Evolutionary conservation across 2,329 filamentous ascomycete species (phyloP).

Genomic region (Waltergamsia citrina): DNA sequence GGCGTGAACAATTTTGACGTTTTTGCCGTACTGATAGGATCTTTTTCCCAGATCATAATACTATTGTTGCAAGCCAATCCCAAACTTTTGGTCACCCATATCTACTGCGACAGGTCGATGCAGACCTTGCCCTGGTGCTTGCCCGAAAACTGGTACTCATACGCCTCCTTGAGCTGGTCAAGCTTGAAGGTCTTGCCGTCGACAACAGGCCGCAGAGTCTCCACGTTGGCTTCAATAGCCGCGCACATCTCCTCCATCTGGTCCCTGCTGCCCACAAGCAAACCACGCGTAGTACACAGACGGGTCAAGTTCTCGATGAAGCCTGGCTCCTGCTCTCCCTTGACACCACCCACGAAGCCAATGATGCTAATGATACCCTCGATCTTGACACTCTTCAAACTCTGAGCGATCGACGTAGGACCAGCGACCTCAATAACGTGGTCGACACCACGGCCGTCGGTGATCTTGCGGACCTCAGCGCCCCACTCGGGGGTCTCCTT

Average conservation of each 20-base stretch:
- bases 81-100: background rate
- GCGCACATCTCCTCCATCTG: conserved; percentile 43
- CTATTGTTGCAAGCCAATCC: background rate
- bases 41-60: background rate
- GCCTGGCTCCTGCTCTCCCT: conserved; percentile 14
- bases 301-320: conserved; percentile 21
- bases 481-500: conserved; percentile 34
- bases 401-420: conserved; percentile 31
- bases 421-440: conserved; percentile 39
- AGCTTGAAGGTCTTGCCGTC: conserved; percentile 34
- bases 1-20: background rate
- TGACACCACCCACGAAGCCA: conserved; percentile 22
- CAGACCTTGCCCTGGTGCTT: conserved; percentile 30
- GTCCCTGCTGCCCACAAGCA: conserved; percentile 33
- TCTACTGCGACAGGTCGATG: conserved; percentile 17
- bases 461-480: conserved; percentile 29
- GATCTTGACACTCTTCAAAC: conserved; percentile 31
- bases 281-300: conserved; percentile 31
- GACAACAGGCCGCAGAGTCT: conserved; percentile 33
- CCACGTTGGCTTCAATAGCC: conserved; percentile 35
- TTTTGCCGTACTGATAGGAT: background rate
- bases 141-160: conserved; percentile 26
- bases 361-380: conserved; percentile 34
- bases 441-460: conserved; percentile 33
- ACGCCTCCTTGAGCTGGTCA: conserved; percentile 33